These are phyloP conservation scores for Echeveria elegans DNA, from an alignment of 164 flowering plant species.

Conservation along the genomic window DNA sequence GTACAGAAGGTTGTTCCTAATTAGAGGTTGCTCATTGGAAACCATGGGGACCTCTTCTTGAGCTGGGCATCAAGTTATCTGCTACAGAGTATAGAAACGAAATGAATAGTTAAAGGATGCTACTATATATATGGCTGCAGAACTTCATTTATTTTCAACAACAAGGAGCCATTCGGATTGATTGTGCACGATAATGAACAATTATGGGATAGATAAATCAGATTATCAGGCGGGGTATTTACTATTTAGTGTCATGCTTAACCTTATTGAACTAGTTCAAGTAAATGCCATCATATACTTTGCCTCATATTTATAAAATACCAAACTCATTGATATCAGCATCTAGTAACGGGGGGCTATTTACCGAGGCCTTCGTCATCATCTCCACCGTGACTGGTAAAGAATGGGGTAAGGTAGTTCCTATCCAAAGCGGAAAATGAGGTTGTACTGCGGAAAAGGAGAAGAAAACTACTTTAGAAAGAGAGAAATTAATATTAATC, in stretches of 20 bases:
- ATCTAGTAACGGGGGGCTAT: neutral
- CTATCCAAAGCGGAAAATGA: constrained; percentile 81
- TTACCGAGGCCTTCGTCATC: constrained; percentile 26
- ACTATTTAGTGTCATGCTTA: neutral
- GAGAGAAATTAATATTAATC: neutral
- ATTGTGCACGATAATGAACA: neutral
- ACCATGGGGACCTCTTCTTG: constrained; percentile 8
- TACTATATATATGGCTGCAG: neutral
- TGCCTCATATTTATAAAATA: no score
- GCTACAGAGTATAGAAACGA: neutral
- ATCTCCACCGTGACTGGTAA: constrained; percentile 82
- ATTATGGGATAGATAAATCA: no score
- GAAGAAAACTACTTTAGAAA: neutral
- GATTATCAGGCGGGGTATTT: neutral
- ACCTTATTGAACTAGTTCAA: neutral
- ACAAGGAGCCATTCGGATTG: neutral
- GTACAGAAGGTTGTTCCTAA: neutral
- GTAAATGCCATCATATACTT: no score
- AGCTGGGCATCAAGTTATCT: constrained; percentile 5
- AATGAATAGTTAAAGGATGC: neutral
- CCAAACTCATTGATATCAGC: no score
- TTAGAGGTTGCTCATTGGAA: neutral
- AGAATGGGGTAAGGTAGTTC: constrained; percentile 93
- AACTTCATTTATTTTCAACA: no score
- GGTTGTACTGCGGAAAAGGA: constrained; percentile 51